These are phyloP conservation scores for Westerdykella ornata DNA, from an alignment of 2,329 filamentous ascomycete species.

Conservation along the genomic window DNA sequence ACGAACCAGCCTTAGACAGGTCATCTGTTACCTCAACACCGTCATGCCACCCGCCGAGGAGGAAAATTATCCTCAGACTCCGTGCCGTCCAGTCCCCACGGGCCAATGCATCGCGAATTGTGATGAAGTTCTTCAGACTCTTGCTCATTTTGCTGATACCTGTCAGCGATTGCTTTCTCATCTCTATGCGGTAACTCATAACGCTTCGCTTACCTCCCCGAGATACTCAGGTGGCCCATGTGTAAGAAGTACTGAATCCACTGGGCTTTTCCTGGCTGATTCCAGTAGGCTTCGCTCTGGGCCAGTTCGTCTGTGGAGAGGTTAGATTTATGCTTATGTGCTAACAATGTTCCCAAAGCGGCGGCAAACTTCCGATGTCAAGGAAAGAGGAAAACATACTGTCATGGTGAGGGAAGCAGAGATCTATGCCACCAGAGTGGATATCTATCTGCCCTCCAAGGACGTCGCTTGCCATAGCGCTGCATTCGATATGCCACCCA, in stretches of 20 bases:
- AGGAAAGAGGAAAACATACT: constrained; percentile 4
- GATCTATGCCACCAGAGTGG: constrained; percentile 85
- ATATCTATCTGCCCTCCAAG: constrained; percentile 82
- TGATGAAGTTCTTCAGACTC: constrained; percentile 90
- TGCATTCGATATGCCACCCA: constrained; percentile 97
- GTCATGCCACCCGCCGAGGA: constrained; percentile 84
- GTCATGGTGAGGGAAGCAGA: constrained; percentile 82
- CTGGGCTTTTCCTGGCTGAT: constrained; percentile 45
- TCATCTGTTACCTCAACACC: constrained; percentile 86
- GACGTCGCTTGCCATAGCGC: constrained; percentile 87
- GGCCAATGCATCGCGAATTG: constrained; percentile 73
- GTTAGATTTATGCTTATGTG: not conserved
- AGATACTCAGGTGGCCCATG: constrained; percentile 86
- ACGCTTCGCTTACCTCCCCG: constrained; percentile 43
- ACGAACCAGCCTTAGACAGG: constrained; percentile 64
- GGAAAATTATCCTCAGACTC: constrained; percentile 75
- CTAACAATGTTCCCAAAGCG: no score
- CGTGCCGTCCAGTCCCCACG: constrained; percentile 67
- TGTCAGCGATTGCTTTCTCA: no score
- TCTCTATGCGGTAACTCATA: no score
- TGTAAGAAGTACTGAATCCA: constrained; percentile 97
- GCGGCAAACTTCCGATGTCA: no score
- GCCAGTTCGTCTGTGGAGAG: constrained; percentile 64
- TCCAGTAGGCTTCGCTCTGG: constrained; percentile 81
- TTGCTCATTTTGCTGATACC: constrained; percentile 84